Evolutionary conservation across 495 filamentous ascomycete genomes (phyloP), one percentile per base, ranked within the genome.

Genomic region (Immersiella caudata): DNA sequence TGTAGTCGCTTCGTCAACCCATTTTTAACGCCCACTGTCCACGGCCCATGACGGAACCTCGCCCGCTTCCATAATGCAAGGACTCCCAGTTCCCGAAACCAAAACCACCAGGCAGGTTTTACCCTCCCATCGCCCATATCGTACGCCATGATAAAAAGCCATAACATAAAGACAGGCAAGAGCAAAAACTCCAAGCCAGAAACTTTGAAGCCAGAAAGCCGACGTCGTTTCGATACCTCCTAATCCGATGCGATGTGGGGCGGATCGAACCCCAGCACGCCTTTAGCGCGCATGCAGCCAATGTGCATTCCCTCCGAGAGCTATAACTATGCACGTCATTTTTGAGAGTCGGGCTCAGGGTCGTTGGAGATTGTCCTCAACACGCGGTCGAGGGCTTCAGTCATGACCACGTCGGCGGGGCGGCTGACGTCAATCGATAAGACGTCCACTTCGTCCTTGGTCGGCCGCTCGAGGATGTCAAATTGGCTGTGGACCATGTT

Each of bases 401-500:
- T 79, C 80, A 91, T 84, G 36, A 98, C 93, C 56, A 87, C 83
- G 24, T 85, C 86, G 66, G 84, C 76, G 12, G 86, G 78, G 1
- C 83, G 87, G 68, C 85, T 85, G 49, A 95, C 94, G 79, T 97
- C 91, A 54, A 99, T 83, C 56, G 85, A 88, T 59, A 97, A 84
- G 66, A 93, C 91, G 79, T 99, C 95, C 72, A 83, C 86, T 81
- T 99, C 96, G 36, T 88, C 87, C 65, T 82, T 72, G 55, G 82
- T 85, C 0, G 96, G 96, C 72, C 90, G 88, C 78, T 99, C 93
- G 20, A 99, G 84, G 59, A 87, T 88, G 65, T 88, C 85, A 70
- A 97, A 89, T 75, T 99, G 96, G 75, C 91, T 94, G 63, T 90
- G 89, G n/a, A 99, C 93, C 96, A 99, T 99, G 62, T 88, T 87